phyloP scores from a whole-genome alignment of 2,329 filamentous ascomycete genomes.

The Blastomyces emzantsi region DNA sequence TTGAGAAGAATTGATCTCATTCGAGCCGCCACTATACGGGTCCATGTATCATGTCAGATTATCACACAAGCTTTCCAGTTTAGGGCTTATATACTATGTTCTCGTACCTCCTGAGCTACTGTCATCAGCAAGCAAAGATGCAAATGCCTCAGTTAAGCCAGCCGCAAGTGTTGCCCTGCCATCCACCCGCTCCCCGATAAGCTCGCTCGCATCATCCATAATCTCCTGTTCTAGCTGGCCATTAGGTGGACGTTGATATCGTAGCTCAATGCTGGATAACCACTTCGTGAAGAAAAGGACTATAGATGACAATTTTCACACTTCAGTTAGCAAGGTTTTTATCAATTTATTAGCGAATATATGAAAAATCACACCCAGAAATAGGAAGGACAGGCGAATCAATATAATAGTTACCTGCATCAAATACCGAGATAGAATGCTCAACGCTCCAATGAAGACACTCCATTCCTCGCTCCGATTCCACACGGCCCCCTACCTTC shows the following conservation, averaged over 20 bases:
- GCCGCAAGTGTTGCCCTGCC: not conserved
- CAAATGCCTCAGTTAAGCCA: not conserved
- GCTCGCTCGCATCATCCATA: not conserved
- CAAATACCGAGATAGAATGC: not conserved
- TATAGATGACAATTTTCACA: not conserved
- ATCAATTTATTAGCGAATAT: not conserved
- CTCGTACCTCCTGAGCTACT: not conserved
- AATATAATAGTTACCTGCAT: not conserved
- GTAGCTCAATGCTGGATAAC: not conserved
- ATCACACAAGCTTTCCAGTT: not conserved
- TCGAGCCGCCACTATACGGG: not conserved
- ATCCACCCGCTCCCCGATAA: not conserved
- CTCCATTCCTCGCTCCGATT: not conserved
- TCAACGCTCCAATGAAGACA: not conserved
- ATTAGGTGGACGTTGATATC: not conserved
- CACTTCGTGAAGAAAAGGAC: constrained; percentile 1
- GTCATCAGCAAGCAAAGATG: not conserved
- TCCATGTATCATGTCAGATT: not conserved
- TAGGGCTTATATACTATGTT: not conserved
- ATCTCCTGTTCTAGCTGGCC: not conserved
- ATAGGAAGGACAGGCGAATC: not conserved
- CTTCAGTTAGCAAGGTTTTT: not conserved
- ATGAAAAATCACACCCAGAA: not conserved
- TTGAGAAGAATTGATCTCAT: constrained; percentile 3
- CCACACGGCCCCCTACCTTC: not conserved